phyloP scores from a whole-genome alignment of 1,139 yeast genomes.

The Diutina scorzettiae region DNA sequence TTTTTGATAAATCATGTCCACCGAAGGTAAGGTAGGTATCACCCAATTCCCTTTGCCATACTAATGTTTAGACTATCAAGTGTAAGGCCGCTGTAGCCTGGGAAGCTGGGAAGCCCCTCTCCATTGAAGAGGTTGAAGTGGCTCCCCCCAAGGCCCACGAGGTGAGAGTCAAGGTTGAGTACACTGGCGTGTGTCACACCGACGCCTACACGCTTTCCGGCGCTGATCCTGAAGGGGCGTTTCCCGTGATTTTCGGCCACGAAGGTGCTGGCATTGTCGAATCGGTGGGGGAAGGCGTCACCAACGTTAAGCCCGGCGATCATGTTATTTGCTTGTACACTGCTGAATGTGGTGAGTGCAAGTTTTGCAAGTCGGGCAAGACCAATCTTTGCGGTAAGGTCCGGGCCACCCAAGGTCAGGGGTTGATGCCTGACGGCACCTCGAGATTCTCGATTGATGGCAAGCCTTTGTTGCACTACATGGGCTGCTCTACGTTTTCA shows the following conservation, averaged over 20 bases:
- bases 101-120: slow-evolving; percentile 82
- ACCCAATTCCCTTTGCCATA: neutral
- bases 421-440: slow-evolving; percentile 95
- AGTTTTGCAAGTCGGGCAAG: slow-evolving; percentile 90
- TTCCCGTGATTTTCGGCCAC: slow-evolving; percentile 87
- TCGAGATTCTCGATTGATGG: slow-evolving; percentile 79
- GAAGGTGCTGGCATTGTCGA: slow-evolving; percentile 97
- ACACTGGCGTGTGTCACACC: slow-evolving; percentile 97
- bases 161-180: slow-evolving; percentile 76
- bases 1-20: slow-evolving; percentile 6
- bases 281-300: slow-evolving; percentile 85
- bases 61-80: slow-evolving; percentile 45
- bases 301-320: slow-evolving; percentile 78
- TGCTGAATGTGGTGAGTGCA: slow-evolving; percentile 92
- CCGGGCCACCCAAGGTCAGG: slow-evolving; percentile 85
- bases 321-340: slow-evolving; percentile 88
- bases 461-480: slow-evolving; percentile 73
- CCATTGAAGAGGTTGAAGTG: slow-evolving; percentile 81
- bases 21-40: slow-evolving; percentile 5
- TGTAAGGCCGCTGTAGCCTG: slow-evolving; percentile 97
- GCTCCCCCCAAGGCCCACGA: slow-evolving; percentile 94
- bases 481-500: slow-evolving; percentile 96
- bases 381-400: slow-evolving; percentile 89
- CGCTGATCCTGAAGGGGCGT: slow-evolving; percentile 90
- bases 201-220: slow-evolving; percentile 96